Conservation (phyloP, 768 basidiomycete species). For the Mycena metata region DNA sequence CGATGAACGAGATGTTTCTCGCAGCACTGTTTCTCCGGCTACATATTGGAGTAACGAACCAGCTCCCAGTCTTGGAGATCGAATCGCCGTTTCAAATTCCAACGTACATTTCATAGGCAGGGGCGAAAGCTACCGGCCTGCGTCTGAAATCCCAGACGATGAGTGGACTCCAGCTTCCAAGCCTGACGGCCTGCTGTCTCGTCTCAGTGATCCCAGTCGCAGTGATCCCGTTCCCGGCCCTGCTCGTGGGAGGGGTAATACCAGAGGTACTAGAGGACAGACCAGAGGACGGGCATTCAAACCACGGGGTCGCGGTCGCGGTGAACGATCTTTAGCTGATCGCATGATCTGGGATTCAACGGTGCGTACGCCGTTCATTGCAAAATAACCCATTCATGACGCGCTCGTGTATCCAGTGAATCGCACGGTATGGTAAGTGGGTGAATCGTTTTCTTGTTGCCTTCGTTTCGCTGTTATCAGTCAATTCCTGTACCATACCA, state of each 20-base stretch:
- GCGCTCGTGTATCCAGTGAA: background rate
- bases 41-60: conserved; percentile 6
- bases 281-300: conserved; percentile 29
- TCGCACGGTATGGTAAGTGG: conserved; percentile 33
- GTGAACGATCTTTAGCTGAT: conserved; percentile 28
- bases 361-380: conserved; percentile 15
- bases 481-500: background rate
- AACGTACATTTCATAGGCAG: conserved; percentile 5
- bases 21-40: background rate
- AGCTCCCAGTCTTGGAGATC: conserved; percentile 26
- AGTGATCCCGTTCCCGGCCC: conserved; percentile 13
- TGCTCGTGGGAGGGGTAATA: conserved; percentile 29
- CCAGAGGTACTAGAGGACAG: conserved; percentile 13
- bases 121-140: conserved; percentile 32
- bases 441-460: conserved; percentile 20
- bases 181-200: conserved; percentile 25
- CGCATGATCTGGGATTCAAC: conserved; percentile 21
- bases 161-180: background rate
- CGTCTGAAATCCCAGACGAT: background rate
- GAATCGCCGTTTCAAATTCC: conserved; percentile 21
- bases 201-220: conserved; percentile 30
- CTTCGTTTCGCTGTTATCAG: conserved; percentile 22
- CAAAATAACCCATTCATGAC: background rate
- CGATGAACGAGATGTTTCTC: conserved; percentile 15
- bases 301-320: conserved; percentile 35